These are phyloP conservation scores for Termitomyces sp. DNA, from an alignment of 768 basidiomycete species.

Conservation along the genomic window DNA sequence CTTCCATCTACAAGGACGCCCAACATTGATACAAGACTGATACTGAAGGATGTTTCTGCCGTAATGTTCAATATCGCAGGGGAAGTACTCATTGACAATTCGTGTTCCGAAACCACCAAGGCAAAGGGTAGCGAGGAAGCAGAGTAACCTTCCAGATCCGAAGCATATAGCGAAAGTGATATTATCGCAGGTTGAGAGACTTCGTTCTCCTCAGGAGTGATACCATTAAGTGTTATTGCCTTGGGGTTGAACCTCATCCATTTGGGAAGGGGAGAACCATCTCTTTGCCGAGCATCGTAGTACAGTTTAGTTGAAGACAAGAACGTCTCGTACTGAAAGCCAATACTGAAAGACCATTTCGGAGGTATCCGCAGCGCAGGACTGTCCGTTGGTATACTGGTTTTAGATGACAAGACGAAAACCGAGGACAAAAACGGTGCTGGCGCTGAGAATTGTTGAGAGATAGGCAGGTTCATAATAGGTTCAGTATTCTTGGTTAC, in stretches of 20 bases:
- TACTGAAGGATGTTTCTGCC: conserved; percentile 42
- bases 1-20: conserved; percentile 61
- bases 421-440: conserved; percentile 75
- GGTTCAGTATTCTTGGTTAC: conserved; percentile 54
- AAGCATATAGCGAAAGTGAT: conserved; percentile 57
- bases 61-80: conserved; percentile 72
- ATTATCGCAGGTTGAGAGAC: conserved; percentile 36
- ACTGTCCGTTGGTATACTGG: conserved; percentile 44
- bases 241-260: conserved; percentile 73
- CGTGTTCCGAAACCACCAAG: conserved; percentile 63
- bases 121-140: conserved; percentile 56
- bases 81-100: conserved; percentile 47
- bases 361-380: conserved; percentile 72
- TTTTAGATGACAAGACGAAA: conserved; percentile 55
- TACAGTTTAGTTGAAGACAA: conserved; percentile 39
- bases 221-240: conserved; percentile 73
- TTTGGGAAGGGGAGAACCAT: conserved; percentile 66
- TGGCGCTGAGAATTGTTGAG: conserved; percentile 52
- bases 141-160: conserved; percentile 70
- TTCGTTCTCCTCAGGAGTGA: conserved; percentile 49
- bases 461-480: conserved; percentile 45
- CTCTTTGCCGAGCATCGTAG: conserved; percentile 59
- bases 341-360: conserved; percentile 88
- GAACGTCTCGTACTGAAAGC: conserved; percentile 67
- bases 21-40: conserved; percentile 50